A percentile compares a stretch with the other conserved stretches of the same genome.
Conservation (phyloP, 2,329 filamentous ascomycete genomes). For the Hymenoscyphus fructigenus region DNA sequence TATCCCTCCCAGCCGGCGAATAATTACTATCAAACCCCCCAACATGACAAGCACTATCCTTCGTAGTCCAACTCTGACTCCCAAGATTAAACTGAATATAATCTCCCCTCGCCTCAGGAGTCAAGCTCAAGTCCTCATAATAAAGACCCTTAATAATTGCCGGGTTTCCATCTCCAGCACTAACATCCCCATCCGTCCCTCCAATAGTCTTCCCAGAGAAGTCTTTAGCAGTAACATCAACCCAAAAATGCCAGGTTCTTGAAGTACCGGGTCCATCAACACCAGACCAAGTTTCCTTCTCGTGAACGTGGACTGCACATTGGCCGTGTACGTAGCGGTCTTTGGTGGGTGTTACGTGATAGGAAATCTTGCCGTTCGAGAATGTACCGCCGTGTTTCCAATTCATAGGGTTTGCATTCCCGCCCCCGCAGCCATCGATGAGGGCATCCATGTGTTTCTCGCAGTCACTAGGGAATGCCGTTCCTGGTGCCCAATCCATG, state of each 20-base stretch:
- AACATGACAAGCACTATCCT: no score
- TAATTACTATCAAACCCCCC: no score
- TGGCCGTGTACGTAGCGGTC: background rate
- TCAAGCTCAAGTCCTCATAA: background rate
- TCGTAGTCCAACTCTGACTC: no score
- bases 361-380: background rate
- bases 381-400: slow-evolving; percentile 11
- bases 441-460: background rate
- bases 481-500: slow-evolving; percentile 8
- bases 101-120: slow-evolving; percentile 5
- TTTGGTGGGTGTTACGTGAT: background rate
- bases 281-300: background rate
- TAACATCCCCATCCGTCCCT: background rate
- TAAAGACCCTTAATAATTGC: background rate
- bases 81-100: slow-evolving; percentile 8
- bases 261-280: background rate
- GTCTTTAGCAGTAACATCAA: slow-evolving; percentile 6
- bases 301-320: background rate
- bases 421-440: slow-evolving; percentile 4
- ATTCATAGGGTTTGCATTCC: slow-evolving; percentile 2
- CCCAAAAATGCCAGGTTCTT: background rate
- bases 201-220: background rate
- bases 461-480: background rate
- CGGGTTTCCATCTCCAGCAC: background rate
- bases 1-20: no score